phyloP scores from a whole-genome alignment of 805 yeast genomes.

The Saccharomycopsis malanga region DNA sequence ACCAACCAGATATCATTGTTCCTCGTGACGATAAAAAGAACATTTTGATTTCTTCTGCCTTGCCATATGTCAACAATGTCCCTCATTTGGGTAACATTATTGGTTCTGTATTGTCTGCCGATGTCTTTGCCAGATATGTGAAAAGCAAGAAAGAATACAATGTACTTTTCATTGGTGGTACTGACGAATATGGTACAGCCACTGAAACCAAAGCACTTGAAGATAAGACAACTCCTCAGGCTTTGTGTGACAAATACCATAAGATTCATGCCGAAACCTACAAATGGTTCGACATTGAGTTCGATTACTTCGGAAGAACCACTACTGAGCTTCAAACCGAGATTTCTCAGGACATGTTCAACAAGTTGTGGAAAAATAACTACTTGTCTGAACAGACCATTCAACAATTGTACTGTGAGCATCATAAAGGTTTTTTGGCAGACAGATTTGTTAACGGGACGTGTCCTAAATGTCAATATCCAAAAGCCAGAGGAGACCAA shows the following conservation, averaged over 20 bases:
- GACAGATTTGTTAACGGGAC: conserved; percentile 97
- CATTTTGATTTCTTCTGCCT: conserved; percentile 86
- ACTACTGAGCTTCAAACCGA: conserved; percentile 87
- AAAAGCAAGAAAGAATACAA: conserved; percentile 78
- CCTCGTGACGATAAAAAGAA: conserved; percentile 75
- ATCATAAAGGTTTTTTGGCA: conserved; percentile 86
- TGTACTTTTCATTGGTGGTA: conserved; percentile 85
- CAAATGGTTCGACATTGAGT: conserved; percentile 94
- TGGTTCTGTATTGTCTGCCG: conserved; percentile 93
- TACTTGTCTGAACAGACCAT: conserved; percentile 79
- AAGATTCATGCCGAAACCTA: conserved; percentile 81
- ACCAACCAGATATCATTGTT: conserved; percentile 32
- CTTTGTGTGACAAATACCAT: conserved; percentile 87
- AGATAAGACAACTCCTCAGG: conserved; percentile 81
- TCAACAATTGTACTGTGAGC: conserved; percentile 87
- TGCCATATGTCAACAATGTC: conserved; percentile 96
- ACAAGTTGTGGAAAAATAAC: conserved; percentile 66
- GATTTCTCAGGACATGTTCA: conserved; percentile 90
- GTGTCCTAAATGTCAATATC: conserved; percentile 91
- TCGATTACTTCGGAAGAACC: conserved; percentile 94
- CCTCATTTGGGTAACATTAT: conserved; percentile 97
- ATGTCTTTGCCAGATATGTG: conserved; percentile 83
- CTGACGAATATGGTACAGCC: conserved; percentile 99
- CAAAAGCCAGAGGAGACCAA: conserved; percentile 98
- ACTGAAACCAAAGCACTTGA: conserved; percentile 97